Percentiles rank a stretch among this genome's conserved stretches.
Evolutionary conservation across 225 moss, liverwort and hornwort species (phyloP).

Genomic region (Neckera pumila): DNA sequence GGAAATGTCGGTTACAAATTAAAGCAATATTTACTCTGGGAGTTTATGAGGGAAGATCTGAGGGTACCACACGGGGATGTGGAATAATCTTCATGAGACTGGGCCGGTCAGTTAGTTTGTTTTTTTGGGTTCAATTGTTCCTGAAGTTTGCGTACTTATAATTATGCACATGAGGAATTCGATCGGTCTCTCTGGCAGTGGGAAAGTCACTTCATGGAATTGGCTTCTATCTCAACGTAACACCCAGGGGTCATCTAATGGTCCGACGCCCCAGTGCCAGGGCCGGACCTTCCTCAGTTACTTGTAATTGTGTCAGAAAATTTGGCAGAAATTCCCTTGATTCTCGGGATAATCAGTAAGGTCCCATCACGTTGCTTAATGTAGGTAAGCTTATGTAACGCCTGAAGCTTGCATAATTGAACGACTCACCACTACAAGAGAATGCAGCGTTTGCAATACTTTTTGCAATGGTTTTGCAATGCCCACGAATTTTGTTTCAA

Average conservation of each 20-base stretch:
- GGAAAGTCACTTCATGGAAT: no score
- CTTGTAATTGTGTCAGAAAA: not conserved
- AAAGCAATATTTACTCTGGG: no score
- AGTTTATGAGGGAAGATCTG: no score
- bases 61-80: not conserved
- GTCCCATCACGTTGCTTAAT: not conserved
- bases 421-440: no score
- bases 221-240: not conserved
- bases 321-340: not conserved
- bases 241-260: not conserved
- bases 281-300: not conserved
- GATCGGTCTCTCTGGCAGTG: not conserved
- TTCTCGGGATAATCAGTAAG: not conserved
- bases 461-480: no score
- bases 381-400: not conserved
- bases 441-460: no score
- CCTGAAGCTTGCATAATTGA: not conserved
- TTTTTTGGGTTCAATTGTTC: no score
- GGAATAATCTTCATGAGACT: not conserved
- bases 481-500: no score
- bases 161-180: not conserved
- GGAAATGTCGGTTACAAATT: not conserved
- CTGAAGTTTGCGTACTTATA: not conserved
- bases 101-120: no score
- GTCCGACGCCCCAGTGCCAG: not conserved